Evolutionary conservation across 2,329 filamentous ascomycete species (phyloP).

Genomic region (Apiospora aurea): DNA sequence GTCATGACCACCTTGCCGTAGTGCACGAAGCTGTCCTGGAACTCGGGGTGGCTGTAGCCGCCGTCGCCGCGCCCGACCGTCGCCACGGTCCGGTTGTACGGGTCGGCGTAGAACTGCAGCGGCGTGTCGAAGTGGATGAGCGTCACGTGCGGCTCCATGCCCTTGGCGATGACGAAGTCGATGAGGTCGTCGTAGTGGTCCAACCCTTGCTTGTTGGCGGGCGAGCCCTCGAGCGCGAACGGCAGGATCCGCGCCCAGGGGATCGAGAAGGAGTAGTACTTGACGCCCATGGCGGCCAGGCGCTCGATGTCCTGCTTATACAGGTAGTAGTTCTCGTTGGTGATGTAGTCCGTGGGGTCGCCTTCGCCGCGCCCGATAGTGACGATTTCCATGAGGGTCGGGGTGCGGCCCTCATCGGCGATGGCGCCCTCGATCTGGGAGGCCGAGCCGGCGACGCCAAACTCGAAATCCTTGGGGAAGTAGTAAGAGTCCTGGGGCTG

Average conservation of each 20-base stretch:
- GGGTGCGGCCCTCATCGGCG: conserved; percentile 51
- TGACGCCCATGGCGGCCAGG: conserved; percentile 57
- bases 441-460: conserved; percentile 57
- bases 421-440: conserved; percentile 55
- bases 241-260: conserved; percentile 60
- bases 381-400: conserved; percentile 52
- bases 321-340: conserved; percentile 60
- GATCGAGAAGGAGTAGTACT: conserved; percentile 60
- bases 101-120: conserved; percentile 48
- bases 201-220: conserved; percentile 58
- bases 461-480: conserved; percentile 56
- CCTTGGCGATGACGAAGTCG: conserved; percentile 55
- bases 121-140: conserved; percentile 59
- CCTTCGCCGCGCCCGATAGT: conserved; percentile 31
- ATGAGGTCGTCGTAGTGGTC: conserved; percentile 63
- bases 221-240: conserved; percentile 56
- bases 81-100: conserved; percentile 37
- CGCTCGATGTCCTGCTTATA: conserved; percentile 64
- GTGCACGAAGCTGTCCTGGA: conserved; percentile 58
- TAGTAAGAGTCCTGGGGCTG: conserved; percentile 55
- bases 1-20: conserved; percentile 60
- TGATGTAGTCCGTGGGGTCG: conserved; percentile 40
- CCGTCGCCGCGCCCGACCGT: conserved; percentile 50
- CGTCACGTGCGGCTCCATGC: conserved; percentile 56
- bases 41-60: conserved; percentile 53